Conservation (phyloP, 306 rosid genomes). For the Arachis hypogaea region DNA sequence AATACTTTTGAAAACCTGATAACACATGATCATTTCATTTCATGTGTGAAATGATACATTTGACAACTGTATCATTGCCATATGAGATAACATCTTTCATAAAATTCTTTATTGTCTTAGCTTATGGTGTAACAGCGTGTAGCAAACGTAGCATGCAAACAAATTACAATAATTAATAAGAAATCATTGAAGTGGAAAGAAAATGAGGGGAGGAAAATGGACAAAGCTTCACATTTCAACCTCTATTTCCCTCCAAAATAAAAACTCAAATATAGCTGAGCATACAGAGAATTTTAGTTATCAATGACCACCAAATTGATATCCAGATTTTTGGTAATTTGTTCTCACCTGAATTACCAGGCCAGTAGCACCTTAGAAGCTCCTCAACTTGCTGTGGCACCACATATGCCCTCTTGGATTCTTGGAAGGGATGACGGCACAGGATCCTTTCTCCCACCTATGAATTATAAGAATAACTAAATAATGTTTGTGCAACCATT, state of each 20-base stretch:
- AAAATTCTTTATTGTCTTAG: background rate
- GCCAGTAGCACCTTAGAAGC: conserved; percentile 92
- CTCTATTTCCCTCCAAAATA: no score
- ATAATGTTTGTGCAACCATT: conserved; percentile 11
- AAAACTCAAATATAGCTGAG: background rate
- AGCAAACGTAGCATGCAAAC: background rate
- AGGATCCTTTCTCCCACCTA: conserved; percentile 93
- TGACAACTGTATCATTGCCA: conserved; percentile 9
- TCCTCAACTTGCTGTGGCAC: conserved; percentile 95
- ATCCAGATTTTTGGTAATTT: conserved; percentile 12
- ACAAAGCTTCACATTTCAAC: no score
- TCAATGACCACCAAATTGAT: conserved; percentile 22
- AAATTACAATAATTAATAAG: background rate
- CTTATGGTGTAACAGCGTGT: background rate
- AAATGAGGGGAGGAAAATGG: no score
- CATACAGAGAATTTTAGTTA: conserved; percentile 10
- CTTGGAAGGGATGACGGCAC: conserved; percentile 97
- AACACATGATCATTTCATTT: background rate
- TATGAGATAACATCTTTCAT: background rate
- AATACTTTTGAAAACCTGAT: background rate
- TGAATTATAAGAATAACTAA: conserved; percentile 33
- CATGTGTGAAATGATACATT: conserved; percentile 22
- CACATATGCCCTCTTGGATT: conserved; percentile 97
- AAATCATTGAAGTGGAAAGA: no score
- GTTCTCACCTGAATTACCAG: conserved; percentile 74